Percentiles rank a stretch among this genome's conserved stretches.
Conservation (phyloP, 2,329 filamentous ascomycete species). For the Alternaria atra region DNA sequence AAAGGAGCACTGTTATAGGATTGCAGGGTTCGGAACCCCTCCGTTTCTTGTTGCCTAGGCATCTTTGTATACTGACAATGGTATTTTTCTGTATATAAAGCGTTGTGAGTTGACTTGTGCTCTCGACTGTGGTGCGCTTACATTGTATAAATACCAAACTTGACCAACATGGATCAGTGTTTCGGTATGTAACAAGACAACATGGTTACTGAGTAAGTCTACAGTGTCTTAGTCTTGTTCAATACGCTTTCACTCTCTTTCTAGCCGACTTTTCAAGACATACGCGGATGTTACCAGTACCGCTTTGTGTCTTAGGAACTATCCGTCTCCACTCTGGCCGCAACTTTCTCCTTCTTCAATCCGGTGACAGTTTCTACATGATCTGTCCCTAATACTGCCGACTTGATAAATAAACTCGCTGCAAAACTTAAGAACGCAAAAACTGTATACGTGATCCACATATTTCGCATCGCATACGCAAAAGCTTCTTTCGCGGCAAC, state of each 20-base stretch:
- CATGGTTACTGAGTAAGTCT: neutral
- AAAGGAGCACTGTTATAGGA: neutral
- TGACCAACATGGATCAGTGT: neutral
- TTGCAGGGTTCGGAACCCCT: neutral
- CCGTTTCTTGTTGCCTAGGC: neutral
- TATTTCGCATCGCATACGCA: slow-evolving; percentile 54
- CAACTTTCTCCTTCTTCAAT: slow-evolving; percentile 43
- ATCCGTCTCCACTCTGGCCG: neutral
- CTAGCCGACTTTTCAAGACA: neutral
- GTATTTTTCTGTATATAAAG: neutral
- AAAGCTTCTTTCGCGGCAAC: slow-evolving; percentile 54
- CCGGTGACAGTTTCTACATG: slow-evolving; percentile 60
- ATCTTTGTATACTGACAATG: neutral
- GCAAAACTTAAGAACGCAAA: slow-evolving; percentile 51
- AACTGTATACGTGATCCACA: slow-evolving; percentile 60
- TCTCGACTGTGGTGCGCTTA: neutral
- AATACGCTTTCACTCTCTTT: neutral
- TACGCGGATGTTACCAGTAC: neutral
- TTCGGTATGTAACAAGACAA: neutral
- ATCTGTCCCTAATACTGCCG: slow-evolving; percentile 52
- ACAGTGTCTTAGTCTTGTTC: neutral
- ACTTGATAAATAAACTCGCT: slow-evolving; percentile 51
- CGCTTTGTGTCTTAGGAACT: neutral
- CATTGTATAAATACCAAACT: neutral
- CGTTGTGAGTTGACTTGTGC: neutral